These are phyloP conservation scores for Chaetomium strumarium DNA, from an alignment of 2,329 filamentous ascomycete species.

Conservation along the genomic window DNA sequence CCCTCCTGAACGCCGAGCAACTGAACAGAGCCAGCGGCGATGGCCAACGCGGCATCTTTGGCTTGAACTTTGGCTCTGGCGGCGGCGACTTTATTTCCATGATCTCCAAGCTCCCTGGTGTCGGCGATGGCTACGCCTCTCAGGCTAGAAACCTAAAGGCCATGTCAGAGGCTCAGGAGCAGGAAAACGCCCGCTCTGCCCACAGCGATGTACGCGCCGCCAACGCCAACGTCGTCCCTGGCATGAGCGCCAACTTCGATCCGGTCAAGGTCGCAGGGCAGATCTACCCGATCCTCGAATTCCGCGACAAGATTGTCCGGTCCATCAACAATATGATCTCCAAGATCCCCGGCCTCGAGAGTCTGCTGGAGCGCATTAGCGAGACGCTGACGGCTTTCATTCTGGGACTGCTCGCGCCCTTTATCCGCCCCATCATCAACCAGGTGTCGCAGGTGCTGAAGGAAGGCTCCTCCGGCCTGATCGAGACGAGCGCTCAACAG, in stretches of 20 bases:
- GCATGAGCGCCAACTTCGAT: constrained; percentile 71
- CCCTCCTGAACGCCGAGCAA: constrained; percentile 62
- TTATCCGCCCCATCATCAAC: constrained; percentile 85
- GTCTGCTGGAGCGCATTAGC: constrained; percentile 86
- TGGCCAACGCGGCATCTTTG: constrained; percentile 30
- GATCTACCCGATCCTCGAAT: constrained; percentile 92
- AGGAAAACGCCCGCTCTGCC: constrained; percentile 41
- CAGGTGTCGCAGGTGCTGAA: constrained; percentile 80
- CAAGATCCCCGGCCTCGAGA: constrained; percentile 86
- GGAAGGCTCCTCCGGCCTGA: constrained; percentile 69
- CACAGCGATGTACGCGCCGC: not conserved
- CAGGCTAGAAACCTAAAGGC: constrained; percentile 60
- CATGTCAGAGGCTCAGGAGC: constrained; percentile 57
- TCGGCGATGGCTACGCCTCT: constrained; percentile 58
- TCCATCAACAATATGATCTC: constrained; percentile 78
- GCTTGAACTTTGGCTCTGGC: constrained; percentile 30
- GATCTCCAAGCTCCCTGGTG: constrained; percentile 67
- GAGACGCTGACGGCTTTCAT: constrained; percentile 91
- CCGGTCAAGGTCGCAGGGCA: constrained; percentile 68
- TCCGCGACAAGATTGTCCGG: constrained; percentile 89
- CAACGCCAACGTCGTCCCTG: constrained; percentile 59
- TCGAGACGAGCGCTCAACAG: constrained; percentile 62
- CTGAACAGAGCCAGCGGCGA: constrained; percentile 28
- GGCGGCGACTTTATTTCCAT: constrained; percentile 62
- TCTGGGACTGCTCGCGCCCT: constrained; percentile 83